These are phyloP conservation scores for Komagataella phaffii DNA, from an alignment of 805 yeast species.

Conservation along the genomic window DNA sequence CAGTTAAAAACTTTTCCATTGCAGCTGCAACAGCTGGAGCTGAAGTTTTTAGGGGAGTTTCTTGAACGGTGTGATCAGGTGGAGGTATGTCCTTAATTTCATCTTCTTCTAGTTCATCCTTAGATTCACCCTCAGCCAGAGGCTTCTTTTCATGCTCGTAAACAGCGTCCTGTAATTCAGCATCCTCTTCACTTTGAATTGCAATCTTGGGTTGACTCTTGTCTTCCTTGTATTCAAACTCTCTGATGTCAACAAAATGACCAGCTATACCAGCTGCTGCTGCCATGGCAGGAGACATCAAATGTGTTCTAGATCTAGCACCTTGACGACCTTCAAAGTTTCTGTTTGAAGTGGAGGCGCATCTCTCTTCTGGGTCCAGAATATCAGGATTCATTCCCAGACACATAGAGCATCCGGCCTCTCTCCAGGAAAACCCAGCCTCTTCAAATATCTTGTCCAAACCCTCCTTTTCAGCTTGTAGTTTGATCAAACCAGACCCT, in stretches of 20 bases:
- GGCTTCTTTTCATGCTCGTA: constrained; percentile 61
- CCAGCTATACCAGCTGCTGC: constrained; percentile 96
- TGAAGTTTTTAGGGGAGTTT: constrained; percentile 15
- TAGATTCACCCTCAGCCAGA: constrained; percentile 38
- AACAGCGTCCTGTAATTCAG: constrained; percentile 53
- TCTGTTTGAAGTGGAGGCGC: constrained; percentile 98
- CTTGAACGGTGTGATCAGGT: constrained; percentile 24
- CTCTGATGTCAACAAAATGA: constrained; percentile 82
- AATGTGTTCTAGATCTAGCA: constrained; percentile 87
- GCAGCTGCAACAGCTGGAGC: constrained; percentile 30
- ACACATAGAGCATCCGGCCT: constrained; percentile 99
- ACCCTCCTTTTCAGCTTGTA: constrained; percentile 92
- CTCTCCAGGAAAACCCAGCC: constrained; percentile 98
- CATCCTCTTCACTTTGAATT: constrained; percentile 32
- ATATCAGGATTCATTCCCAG: constrained; percentile 99
- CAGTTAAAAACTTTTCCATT: constrained; percentile 61
- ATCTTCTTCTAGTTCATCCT: constrained; percentile 32
- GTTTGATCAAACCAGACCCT: constrained; percentile 91
- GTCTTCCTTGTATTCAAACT: constrained; percentile 45
- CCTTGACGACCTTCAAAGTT: constrained; percentile 99
- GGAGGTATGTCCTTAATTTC: constrained; percentile 54
- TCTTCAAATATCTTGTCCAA: constrained; percentile 78
- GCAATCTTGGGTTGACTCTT: constrained; percentile 47
- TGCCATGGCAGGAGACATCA: constrained; percentile 99
- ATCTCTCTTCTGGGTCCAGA: constrained; percentile 86